Evolutionary conservation across 2,329 filamentous ascomycete genomes (phyloP).

Genomic region (Aschersonia sp.): DNA sequence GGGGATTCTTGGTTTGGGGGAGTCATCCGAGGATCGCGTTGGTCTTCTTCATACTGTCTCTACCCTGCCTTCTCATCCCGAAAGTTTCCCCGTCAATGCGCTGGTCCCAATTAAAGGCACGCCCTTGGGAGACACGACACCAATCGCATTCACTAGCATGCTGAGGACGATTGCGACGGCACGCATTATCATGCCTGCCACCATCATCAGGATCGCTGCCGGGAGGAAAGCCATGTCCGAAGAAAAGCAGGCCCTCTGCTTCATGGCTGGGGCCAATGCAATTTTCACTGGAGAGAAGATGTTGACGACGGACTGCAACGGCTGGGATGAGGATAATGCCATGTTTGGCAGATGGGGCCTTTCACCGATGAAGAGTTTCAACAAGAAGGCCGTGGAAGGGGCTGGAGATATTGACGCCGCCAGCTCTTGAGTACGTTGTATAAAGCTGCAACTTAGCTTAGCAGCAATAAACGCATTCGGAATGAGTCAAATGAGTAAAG

Average conservation of each 20-base stretch:
- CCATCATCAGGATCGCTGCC: constrained; percentile 76
- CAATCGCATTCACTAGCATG: constrained; percentile 63
- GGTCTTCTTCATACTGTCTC: constrained; percentile 72
- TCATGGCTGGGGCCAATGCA: constrained; percentile 85
- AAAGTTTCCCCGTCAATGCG: constrained; percentile 84
- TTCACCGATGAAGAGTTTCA: constrained; percentile 53
- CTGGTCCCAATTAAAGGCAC: constrained; percentile 85
- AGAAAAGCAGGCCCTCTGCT: constrained; percentile 79
- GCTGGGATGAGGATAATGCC: constrained; percentile 74
- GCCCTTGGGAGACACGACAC: constrained; percentile 59
- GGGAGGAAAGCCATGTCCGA: constrained; percentile 74
- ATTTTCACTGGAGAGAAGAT: constrained; percentile 94
- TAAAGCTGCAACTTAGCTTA: too few species aligned
- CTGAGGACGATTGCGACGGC: constrained; percentile 75
- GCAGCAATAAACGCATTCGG: too few species aligned
- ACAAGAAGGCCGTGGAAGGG: constrained; percentile 15
- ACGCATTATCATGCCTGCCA: constrained; percentile 66
- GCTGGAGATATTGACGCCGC: constrained; percentile 3
- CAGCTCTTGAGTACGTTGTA: not conserved
- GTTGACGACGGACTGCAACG: constrained; percentile 82
- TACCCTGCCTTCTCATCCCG: constrained; percentile 67
- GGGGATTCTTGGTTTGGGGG: constrained; percentile 74
- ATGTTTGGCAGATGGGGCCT: constrained; percentile 79
- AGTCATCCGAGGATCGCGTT: constrained; percentile 64
- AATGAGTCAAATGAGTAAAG: not conserved